Evolutionary conservation across 495 filamentous ascomycete genomes (phyloP).

Genomic region (Cladorrhinum samala): DNA sequence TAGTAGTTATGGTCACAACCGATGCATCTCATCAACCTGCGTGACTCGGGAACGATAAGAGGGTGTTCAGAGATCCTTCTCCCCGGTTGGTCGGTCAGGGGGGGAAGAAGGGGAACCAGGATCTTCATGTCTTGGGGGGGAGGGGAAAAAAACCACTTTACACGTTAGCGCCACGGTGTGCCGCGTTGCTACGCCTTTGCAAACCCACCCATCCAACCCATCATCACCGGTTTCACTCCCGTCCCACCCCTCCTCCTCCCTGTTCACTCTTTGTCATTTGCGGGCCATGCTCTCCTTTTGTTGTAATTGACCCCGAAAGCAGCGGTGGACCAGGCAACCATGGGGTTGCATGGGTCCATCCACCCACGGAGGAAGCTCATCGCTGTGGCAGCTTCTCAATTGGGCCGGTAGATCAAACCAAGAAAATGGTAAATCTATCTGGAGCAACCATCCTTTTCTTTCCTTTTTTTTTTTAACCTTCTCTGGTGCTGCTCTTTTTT

Average conservation of each 20-base stretch:
- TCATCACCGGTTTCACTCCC: slow-evolving; percentile 14
- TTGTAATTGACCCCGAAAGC: slow-evolving; percentile 6
- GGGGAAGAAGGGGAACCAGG: slow-evolving; percentile 14
- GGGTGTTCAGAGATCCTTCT: no score
- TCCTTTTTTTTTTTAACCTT: not conserved
- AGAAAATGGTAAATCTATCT: no score
- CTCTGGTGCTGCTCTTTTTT: not conserved
- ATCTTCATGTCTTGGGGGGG: slow-evolving; percentile 18
- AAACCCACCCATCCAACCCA: slow-evolving; percentile 8
- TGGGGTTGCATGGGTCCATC: not conserved
- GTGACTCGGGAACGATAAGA: not conserved
- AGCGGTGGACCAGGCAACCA: slow-evolving; percentile 19
- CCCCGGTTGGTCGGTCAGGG: no score
- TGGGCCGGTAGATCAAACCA: slow-evolving; percentile 7
- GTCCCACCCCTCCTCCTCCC: slow-evolving; percentile 1
- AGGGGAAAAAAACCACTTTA: slow-evolving; percentile 27
- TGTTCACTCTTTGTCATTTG: not conserved
- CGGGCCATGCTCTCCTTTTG: slow-evolving; percentile 9
- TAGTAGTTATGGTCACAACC: no score
- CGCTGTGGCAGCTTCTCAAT: slow-evolving; percentile 13
- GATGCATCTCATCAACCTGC: no score
- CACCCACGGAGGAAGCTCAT: not conserved
- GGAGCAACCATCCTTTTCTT: no score
- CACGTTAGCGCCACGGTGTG: slow-evolving; percentile 24
- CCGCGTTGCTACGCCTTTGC: slow-evolving; percentile 18